Conservation (phyloP, 768 basidiomycete species). For the Mycena kentingensis region DNA sequence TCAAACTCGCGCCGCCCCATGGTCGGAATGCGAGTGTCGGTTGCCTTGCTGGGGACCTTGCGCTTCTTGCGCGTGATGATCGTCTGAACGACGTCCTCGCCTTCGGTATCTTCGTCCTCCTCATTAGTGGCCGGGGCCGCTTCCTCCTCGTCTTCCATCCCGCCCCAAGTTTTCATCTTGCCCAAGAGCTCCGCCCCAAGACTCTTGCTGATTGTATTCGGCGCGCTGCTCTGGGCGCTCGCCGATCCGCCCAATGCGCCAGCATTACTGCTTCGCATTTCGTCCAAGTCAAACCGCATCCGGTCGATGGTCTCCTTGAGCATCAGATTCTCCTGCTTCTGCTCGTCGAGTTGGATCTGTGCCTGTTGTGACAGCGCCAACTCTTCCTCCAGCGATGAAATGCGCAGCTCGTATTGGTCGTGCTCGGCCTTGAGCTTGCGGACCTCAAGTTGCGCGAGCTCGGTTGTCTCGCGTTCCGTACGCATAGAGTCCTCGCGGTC, state of each 20-base stretch:
- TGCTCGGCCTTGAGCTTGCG: slow-evolving; percentile 70
- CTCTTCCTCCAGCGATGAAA: slow-evolving; percentile 71
- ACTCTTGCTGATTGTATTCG: slow-evolving; percentile 68
- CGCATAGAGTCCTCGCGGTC: slow-evolving; percentile 75
- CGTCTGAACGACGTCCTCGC: slow-evolving; percentile 79
- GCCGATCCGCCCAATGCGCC: slow-evolving; percentile 38
- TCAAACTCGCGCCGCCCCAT: slow-evolving; percentile 43
- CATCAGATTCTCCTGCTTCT: slow-evolving; percentile 92
- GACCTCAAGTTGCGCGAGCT: slow-evolving; percentile 65
- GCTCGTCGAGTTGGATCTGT: slow-evolving; percentile 78
- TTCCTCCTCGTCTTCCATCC: slow-evolving; percentile 40
- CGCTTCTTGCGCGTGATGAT: slow-evolving; percentile 86
- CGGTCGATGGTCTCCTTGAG: slow-evolving; percentile 96
- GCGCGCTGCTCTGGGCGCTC: slow-evolving; percentile 51
- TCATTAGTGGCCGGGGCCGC: slow-evolving; percentile 41
- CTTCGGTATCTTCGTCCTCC: slow-evolving; percentile 59
- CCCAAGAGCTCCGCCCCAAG: slow-evolving; percentile 72
- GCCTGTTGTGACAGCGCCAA: slow-evolving; percentile 69
- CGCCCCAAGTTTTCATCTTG: slow-evolving; percentile 58
- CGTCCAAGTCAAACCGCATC: slow-evolving; percentile 92
- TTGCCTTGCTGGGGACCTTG: neutral
- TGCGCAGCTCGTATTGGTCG: slow-evolving; percentile 69
- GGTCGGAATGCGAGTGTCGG: slow-evolving; percentile 45
- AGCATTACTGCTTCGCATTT: slow-evolving; percentile 61
- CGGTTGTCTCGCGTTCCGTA: slow-evolving; percentile 57